Percentiles rank a stretch among this genome's conserved stretches.
Conservation (phyloP, 106 monocot species). For the Vanilla planifolia region DNA sequence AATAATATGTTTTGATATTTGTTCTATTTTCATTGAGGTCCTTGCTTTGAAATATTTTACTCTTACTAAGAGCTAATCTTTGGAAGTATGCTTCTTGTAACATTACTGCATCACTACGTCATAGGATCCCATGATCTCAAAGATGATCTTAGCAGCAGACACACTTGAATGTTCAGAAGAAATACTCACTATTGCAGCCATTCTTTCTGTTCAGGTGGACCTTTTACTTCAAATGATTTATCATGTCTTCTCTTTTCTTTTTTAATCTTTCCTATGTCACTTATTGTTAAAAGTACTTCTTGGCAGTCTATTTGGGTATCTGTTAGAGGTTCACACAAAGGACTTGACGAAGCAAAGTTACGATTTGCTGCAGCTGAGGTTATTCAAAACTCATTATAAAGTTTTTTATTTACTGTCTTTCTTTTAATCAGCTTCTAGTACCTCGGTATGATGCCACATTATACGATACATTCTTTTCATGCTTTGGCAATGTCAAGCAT, state of each 20-base stretch:
- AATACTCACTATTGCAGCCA: conserved; percentile 76
- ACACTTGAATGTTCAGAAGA: conserved; percentile 79
- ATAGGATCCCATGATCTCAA: conserved; percentile 92
- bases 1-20: neutral
- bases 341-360: conserved; percentile 82
- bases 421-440: too few relatives aligned
- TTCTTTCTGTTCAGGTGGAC: conserved; percentile 91
- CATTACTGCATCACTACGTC: conserved; percentile 1
- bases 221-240: neutral
- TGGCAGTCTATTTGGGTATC: conserved; percentile 91
- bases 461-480: neutral
- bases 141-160: conserved; percentile 80
- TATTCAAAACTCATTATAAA: conserved; percentile 6
- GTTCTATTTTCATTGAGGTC: neutral
- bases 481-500: too few relatives aligned
- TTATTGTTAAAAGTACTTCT: neutral
- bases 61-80: neutral
- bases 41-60: neutral
- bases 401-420: too few relatives aligned
- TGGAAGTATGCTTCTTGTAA: neutral
- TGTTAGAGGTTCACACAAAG: conserved; percentile 70
- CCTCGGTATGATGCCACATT: neutral
- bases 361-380: conserved; percentile 97
- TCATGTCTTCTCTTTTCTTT: neutral
- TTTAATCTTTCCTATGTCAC: neutral